These are phyloP conservation scores for Helichrysum umbraculigerum DNA, from an alignment of 129 eudicot species.

Conservation along the genomic window DNA sequence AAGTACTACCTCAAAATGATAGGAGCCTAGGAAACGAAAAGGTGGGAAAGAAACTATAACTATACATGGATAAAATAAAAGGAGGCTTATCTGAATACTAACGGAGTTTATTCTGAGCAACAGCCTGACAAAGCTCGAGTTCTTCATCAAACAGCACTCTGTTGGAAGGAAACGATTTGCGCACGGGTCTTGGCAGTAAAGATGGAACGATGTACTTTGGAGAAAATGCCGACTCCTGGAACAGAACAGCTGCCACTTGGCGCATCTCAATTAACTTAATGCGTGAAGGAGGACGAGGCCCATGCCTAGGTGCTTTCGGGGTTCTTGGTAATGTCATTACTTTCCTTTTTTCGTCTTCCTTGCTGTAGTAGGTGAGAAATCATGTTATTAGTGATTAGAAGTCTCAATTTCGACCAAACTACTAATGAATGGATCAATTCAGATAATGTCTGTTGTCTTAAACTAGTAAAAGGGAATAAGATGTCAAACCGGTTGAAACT, in stretches of 20 bases:
- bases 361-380: constrained; percentile 42
- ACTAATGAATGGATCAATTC: neutral
- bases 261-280: constrained; percentile 65
- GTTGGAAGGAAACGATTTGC: constrained; percentile 74
- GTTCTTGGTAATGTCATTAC: constrained; percentile 55
- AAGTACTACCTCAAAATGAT: constrained; percentile 6
- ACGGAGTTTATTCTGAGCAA: constrained; percentile 92
- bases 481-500: no score
- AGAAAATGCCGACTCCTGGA: constrained; percentile 67
- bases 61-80: constrained; percentile 28
- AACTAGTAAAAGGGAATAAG: neutral
- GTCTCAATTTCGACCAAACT: neutral
- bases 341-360: constrained; percentile 52
- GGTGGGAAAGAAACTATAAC: constrained; percentile 8
- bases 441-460: neutral
- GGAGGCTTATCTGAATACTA: constrained; percentile 32
- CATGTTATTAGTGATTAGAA: constrained; percentile 9
- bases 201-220: constrained; percentile 65
- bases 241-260: constrained; percentile 84
- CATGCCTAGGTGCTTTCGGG: constrained; percentile 96
- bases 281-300: constrained; percentile 85
- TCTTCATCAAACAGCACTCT: constrained; percentile 81
- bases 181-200: constrained; percentile 51
- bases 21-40: constrained; percentile 18
- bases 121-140: constrained; percentile 94